These are phyloP conservation scores for Phialophora tarda DNA, from an alignment of 2,329 filamentous ascomycete genomes.

Conservation along the genomic window DNA sequence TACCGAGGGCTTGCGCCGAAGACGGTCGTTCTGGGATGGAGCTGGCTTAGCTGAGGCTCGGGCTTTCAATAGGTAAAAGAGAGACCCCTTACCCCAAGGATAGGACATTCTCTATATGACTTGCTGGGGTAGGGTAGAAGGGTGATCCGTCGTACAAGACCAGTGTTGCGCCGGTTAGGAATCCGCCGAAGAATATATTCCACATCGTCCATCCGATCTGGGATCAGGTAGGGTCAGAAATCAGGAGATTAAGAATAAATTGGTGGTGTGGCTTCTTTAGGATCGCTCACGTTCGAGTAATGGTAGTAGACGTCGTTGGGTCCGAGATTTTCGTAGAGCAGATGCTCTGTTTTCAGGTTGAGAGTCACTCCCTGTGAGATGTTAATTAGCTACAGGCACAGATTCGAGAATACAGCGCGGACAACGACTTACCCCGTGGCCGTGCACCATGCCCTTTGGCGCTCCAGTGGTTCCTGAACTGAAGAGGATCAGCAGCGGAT, in stretches of 20 bases:
- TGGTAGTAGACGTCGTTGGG: conserved; percentile 50
- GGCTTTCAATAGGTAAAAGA: not conserved
- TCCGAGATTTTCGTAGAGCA: conserved; percentile 13
- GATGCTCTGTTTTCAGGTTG: conserved; percentile 62
- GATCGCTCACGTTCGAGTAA: conserved; percentile 44
- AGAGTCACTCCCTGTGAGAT: conserved; percentile 41
- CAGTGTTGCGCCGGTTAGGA: conserved; percentile 64
- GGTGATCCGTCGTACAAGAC: conserved; percentile 53
- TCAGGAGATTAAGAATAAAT: not conserved
- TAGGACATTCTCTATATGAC: conserved; percentile 43
- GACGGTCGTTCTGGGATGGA: conserved; percentile 8
- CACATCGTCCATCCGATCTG: conserved; percentile 52
- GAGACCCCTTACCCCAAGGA: not conserved
- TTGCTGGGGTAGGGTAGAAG: conserved; percentile 43
- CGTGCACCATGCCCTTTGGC: conserved; percentile 85
- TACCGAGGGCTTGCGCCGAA: conserved; percentile 28
- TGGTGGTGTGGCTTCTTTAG: not conserved
- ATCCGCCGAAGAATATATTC: conserved; percentile 58
- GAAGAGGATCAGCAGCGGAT: conserved; percentile 66
- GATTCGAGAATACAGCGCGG: not conserved
- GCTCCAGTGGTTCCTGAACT: conserved; percentile 50
- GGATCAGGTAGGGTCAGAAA: not conserved
- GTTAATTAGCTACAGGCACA: not conserved
- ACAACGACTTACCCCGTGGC: conserved; percentile 44
- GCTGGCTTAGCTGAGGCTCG: not conserved